Base-by-base conservation (phyloP, 495 filamentous ascomycete species). In the Beverwykella pulmonaria region DNA sequence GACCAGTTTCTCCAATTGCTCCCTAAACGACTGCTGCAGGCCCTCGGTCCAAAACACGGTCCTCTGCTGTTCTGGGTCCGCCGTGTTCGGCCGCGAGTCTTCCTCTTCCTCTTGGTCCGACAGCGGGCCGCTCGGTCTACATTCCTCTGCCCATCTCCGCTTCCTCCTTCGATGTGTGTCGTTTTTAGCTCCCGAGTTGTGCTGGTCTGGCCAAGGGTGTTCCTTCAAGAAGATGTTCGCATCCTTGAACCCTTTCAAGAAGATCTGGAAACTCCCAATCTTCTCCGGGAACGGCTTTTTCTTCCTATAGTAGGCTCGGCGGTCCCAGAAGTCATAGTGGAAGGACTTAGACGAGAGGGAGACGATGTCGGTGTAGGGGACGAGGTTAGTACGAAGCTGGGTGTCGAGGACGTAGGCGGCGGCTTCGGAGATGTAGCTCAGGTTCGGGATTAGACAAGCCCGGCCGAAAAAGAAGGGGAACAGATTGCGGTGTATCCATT, bases 371-470 rank as follows among this genome's bases (percentile, higher is more conserved):
- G 94, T 99, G 67, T 96, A 97, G 0, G 94, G 94, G 14, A 99
- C 94, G 53, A 99, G 79, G 76, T 95, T 88, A 22, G 94, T 97
- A 57, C 87, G 89, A 36, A 99, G 81, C 68, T 93, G 90, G 61
- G 86, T 87, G 79, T 99, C 94, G 48, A 99, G 85, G 2, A 96
- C 90, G 75, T 97, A 99, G 44, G 94, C 93, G 14, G 94, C 94
- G 19, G 94, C 94, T 81, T 99, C 94, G 63, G 93, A 97, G 71
- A 99, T 91, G 75, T 99, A 99, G 53, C 92, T 97, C n/a, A 99
- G 82, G 75, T 99, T 99, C 44, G 94, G 94, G 77, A 99, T 99
- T 59, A 99, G 84, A 73, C 94, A 98, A 50, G 92, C 92, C 67
- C 94, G 82, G 10, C 94, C 94, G 70, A 99, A 99, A 78, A 90